Percentiles rank a stretch among this genome's conserved stretches.
phyloP scores from a whole-genome alignment of 2,329 filamentous ascomycete genomes.

The Stemphylium lycopersici region DNA sequence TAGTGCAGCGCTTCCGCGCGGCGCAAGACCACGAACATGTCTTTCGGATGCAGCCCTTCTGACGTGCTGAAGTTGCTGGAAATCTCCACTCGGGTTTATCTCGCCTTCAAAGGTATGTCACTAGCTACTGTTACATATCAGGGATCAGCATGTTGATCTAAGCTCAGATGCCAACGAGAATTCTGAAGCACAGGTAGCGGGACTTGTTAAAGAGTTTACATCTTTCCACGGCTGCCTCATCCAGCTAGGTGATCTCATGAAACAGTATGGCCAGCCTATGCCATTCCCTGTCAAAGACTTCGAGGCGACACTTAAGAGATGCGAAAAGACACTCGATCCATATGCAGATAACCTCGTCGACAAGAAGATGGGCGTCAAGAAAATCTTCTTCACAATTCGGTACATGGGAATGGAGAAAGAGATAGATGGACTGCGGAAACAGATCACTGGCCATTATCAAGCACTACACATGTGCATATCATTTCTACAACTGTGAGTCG shows the following conservation, averaged over 20 bases:
- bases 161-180: constrained; percentile 42
- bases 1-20: constrained; percentile 38
- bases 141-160: constrained; percentile 12
- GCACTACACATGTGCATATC: constrained; percentile 41
- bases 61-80: constrained; percentile 43
- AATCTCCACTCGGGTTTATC: constrained; percentile 39
- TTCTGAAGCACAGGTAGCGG: constrained; percentile 41
- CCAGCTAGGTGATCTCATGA: constrained; percentile 40
- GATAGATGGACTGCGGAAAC: constrained; percentile 35
- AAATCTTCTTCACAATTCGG: constrained; percentile 38
- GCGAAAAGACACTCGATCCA: constrained; percentile 36
- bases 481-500: constrained; percentile 37
- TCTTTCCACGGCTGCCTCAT: constrained; percentile 38
- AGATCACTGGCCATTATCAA: constrained; percentile 40
- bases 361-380: constrained; percentile 39
- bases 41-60: constrained; percentile 40
- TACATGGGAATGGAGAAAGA: constrained; percentile 46
- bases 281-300: constrained; percentile 41
- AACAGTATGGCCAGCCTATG: constrained; percentile 39
- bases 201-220: constrained; percentile 38
- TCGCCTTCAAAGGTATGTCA: constrained; percentile 41
- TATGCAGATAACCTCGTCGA: constrained; percentile 41
- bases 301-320: constrained; percentile 37
- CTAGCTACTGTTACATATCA: not conserved
- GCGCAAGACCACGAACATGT: constrained; percentile 30